Evolutionary conservation across 164 flowering plant genomes (phyloP), one percentile per base, ranked within the genome.

Genomic region (Chimonanthus praecox): DNA sequence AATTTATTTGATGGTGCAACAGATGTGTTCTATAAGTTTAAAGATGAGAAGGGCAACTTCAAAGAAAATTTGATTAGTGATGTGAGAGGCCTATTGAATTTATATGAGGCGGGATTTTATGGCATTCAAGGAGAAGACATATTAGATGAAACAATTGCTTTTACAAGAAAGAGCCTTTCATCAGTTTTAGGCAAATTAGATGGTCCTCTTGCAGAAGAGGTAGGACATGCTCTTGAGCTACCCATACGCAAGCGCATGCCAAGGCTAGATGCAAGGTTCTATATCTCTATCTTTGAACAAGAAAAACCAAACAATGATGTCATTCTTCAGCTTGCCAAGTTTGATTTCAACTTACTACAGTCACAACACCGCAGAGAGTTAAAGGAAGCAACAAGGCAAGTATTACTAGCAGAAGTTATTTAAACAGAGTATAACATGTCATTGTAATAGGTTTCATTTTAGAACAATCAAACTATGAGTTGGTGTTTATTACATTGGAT

Each of bases 191-290:
- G 11, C 58, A 9, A 51, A 3, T 13, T 51, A 8, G 58, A 51
- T 51, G 58, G 58, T 51, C 58, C 58, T 51, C 58, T 51, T 51
- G 58, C 58, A 51, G 58, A 7, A 51, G 0, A 51, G 13, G 58
- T 51, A 7, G 58, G 11, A 8, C 58, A 51, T 51, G 82, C 85
- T 10, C 66, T 88, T 10, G 62, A 67, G 21, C 64, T 80, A 66
- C 90, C 90, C 18, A 75, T 67, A 47, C 86, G 82, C 75, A 86
- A 79, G 72, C 83, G 85, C 72, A 66, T 84, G 46, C 69, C 87
- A 54, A 82, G 80, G 71, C 71, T 85, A 66, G 76, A n/a, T 58
- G 72, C 72, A 10, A 82, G 75, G 67, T 33, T 64, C 74, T 73
- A 80, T 60, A 76, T 81, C 45, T 33, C 58, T 9, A 11, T 71